Evolutionary conservation across 1,139 yeast species (phyloP).

Genomic region (Yarrowia galli): DNA sequence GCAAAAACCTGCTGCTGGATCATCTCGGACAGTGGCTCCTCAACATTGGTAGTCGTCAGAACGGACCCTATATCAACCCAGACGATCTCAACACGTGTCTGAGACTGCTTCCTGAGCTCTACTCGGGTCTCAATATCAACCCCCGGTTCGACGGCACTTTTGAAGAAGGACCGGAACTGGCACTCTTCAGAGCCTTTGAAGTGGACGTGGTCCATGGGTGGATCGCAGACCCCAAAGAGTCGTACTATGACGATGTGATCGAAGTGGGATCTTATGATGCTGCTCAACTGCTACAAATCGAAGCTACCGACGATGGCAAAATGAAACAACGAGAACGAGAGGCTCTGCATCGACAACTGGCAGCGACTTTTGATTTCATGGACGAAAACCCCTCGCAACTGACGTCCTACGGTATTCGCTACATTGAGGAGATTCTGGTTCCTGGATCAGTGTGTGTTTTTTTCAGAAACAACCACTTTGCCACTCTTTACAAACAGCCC

Average conservation of each 20-base stretch:
- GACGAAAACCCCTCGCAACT: constrained; percentile 69
- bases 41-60: constrained; percentile 17
- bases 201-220: constrained; percentile 62
- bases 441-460: constrained; percentile 65
- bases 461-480: constrained; percentile 86
- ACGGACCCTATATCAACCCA: constrained; percentile 49
- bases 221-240: constrained; percentile 54
- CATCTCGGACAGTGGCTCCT: constrained; percentile 45
- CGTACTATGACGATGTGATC: constrained; percentile 49
- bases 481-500: constrained; percentile 66
- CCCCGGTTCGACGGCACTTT: constrained; percentile 75
- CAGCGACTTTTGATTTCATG: constrained; percentile 54
- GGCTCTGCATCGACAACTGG: constrained; percentile 41
- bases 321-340: constrained; percentile 40
- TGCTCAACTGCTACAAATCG: constrained; percentile 53
- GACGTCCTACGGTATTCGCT: constrained; percentile 66
- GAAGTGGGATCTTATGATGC: constrained; percentile 57
- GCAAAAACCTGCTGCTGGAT: constrained; percentile 47
- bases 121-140: constrained; percentile 76
- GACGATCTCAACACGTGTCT: constrained; percentile 49
- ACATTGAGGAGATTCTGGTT: constrained; percentile 54
- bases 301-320: constrained; percentile 40
- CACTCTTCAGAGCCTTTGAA: constrained; percentile 57
- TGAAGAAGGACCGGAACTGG: constrained; percentile 55
- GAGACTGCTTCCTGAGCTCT: constrained; percentile 66